Evolutionary conservation across 164 flowering plant species (phyloP), one percentile per base, ranked within the genome.

Genomic region (Macadamia tetraphylla): DNA sequence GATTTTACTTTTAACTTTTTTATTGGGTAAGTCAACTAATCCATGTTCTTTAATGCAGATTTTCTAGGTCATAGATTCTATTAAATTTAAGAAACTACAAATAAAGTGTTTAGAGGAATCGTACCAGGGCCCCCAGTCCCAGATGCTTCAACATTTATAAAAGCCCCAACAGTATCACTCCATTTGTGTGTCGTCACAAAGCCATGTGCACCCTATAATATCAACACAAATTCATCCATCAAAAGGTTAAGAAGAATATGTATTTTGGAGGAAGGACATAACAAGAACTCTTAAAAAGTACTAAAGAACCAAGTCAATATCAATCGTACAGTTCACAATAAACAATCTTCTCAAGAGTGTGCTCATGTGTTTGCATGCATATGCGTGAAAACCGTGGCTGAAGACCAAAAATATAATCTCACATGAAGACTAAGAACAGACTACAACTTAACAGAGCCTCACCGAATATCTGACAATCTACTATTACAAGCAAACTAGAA

Each of bases 61-160:
- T 23, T 65, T 65, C 7, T 30, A 23, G 17, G 59, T 30, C n/a
- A 52, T 6, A 6, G 29, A 46, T 40, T 65, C 29, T 31, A 52
- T 31, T 52, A 6, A 43, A 43, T 43, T 43, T 43, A 43, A 6
- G 23, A 23, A 23, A 23, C 48, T 9, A 43, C 0, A 5, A 43
- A 43, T 5, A 43, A 43, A 29, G 14, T 23, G 23, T 43, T 53
- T 29, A 42, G 17, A 74, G 9, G 9, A 43, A 53, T 3, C 62
- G 5, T 83, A 92, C 99, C 99, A 73, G 70, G 82, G 61, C 99
- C 97, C 68, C 97, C 96, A 63, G 86, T 80, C 57, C 99, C 99
- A 75, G 97, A 87, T 65, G 99, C 99, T 79, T 94, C 99, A 69
- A 94, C 71, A 77, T 94, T 87, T 75, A 94, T 83, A 79, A 86